phyloP scores from a whole-genome alignment of 441 rosid species.

The Erodium trifolium region DNA sequence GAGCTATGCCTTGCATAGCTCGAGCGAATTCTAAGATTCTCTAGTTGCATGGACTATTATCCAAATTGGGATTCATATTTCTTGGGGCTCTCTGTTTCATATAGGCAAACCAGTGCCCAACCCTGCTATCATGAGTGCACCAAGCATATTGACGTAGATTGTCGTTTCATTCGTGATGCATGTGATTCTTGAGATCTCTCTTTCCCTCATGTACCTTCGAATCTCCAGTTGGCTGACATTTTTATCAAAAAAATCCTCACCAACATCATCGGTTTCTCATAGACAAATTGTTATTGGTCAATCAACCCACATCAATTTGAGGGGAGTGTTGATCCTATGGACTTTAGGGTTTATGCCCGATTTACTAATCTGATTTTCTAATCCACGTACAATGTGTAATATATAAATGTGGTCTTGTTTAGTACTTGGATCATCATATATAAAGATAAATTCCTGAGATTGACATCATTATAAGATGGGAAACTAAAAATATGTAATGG shows the following conservation, averaged over 20 bases:
- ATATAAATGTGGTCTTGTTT: too few species aligned
- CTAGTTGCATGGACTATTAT: too few species aligned
- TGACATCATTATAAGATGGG: background rate
- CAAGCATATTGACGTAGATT: background rate
- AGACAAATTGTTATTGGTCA: background rate
- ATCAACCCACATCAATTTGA: background rate
- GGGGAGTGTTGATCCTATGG: background rate
- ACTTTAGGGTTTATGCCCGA: too few species aligned
- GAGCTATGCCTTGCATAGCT: too few species aligned
- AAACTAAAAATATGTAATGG: background rate
- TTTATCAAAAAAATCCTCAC: background rate
- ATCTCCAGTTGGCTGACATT: background rate
- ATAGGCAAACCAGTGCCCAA: too few species aligned
- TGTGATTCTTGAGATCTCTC: background rate
- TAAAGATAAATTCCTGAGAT: background rate
- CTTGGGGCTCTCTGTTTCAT: too few species aligned
- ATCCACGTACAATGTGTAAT: too few species aligned
- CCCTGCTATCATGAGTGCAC: background rate
- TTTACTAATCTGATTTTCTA: too few species aligned
- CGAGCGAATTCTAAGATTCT: too few species aligned
- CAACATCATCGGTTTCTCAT: background rate
- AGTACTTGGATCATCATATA: too few species aligned
- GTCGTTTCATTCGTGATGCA: background rate
- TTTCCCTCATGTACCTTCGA: conserved; percentile 1
- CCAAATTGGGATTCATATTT: too few species aligned